Evolutionary conservation across 768 basidiomycete species (phyloP).

Genomic region (Melanogaster broomeanus): DNA sequence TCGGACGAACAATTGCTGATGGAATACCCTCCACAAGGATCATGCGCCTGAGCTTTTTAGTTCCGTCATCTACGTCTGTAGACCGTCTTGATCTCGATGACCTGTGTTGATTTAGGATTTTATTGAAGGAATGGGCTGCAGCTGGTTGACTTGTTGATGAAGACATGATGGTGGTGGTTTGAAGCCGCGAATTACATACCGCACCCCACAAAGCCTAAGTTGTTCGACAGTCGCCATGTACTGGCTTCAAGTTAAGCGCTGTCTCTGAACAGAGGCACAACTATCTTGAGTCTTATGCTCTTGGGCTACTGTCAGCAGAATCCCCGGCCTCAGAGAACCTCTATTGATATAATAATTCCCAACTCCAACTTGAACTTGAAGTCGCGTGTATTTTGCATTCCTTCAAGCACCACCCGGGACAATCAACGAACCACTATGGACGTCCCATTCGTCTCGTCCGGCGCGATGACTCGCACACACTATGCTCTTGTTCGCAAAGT

Average conservation of each 20-base stretch:
- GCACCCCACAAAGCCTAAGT: neutral
- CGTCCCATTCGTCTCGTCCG: slow-evolving; percentile 78
- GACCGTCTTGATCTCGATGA: slow-evolving; percentile 64
- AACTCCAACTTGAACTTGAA: too few relatives aligned
- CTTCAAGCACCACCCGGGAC: neutral
- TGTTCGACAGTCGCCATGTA: neutral
- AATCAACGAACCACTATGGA: slow-evolving; percentile 52
- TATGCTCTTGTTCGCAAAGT: slow-evolving; percentile 75
- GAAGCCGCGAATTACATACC: neutral
- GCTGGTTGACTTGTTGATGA: slow-evolving; percentile 28
- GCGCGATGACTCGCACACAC: slow-evolving; percentile 73
- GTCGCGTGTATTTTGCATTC: neutral
- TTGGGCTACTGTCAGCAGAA: too few relatives aligned
- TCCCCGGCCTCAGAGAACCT: too few relatives aligned
- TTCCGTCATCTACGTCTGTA: slow-evolving; percentile 73
- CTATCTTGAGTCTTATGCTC: too few relatives aligned
- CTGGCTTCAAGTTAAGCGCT: neutral
- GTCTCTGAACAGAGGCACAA: slow-evolving; percentile 12
- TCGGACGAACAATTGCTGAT: slow-evolving; percentile 59
- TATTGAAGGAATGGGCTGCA: slow-evolving; percentile 77
- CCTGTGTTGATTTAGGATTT: slow-evolving; percentile 74
- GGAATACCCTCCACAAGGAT: slow-evolving; percentile 93
- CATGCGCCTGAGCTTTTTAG: slow-evolving; percentile 83
- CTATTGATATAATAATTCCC: too few relatives aligned
- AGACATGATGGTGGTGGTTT: slow-evolving; percentile 18